These are phyloP conservation scores for Aspergillus niger DNA, from an alignment of 2,329 filamentous ascomycete species.

Conservation along the genomic window DNA sequence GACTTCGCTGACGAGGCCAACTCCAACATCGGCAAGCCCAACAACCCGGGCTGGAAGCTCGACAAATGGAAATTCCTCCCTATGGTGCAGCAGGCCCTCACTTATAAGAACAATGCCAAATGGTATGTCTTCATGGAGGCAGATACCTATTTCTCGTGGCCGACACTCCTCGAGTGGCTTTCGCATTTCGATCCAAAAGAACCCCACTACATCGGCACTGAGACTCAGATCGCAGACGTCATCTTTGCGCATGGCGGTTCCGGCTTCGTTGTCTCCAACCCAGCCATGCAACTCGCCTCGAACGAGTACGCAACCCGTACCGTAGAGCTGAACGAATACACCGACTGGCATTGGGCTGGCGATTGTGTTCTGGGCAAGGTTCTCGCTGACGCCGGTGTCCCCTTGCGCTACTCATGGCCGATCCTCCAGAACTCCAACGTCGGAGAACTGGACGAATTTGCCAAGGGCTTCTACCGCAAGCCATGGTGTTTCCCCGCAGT, in stretches of 20 bases:
- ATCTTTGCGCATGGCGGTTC: constrained; percentile 58
- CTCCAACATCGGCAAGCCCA: constrained; percentile 44
- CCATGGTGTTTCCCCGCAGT: constrained; percentile 56
- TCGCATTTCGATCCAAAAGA: constrained; percentile 50
- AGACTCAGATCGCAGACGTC: constrained; percentile 53
- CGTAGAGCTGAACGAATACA: constrained; percentile 48
- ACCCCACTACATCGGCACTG: constrained; percentile 57
- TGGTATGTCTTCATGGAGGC: constrained; percentile 64
- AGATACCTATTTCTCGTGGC: constrained; percentile 60
- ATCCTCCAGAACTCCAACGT: constrained; percentile 47
- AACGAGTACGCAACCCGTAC: constrained; percentile 47
- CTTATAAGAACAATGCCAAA: constrained; percentile 49
- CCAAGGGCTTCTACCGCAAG: constrained; percentile 40
- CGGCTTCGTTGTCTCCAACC: constrained; percentile 55
- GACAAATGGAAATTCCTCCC: constrained; percentile 63
- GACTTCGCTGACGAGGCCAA: constrained; percentile 43
- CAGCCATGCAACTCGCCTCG: constrained; percentile 50
- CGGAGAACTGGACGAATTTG: constrained; percentile 48
- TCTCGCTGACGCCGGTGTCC: constrained; percentile 49
- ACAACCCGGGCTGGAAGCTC: constrained; percentile 54
- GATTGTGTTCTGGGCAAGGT: constrained; percentile 55
- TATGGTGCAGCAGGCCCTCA: constrained; percentile 54
- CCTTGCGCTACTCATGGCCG: constrained; percentile 52
- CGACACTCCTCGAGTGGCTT: constrained; percentile 57
- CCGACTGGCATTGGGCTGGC: constrained; percentile 52